Evolutionary conservation across 2,329 filamentous ascomycete genomes (phyloP), one percentile per base, ranked within the genome.

Genomic region (Teratosphaeria pseudoeucalypti): DNA sequence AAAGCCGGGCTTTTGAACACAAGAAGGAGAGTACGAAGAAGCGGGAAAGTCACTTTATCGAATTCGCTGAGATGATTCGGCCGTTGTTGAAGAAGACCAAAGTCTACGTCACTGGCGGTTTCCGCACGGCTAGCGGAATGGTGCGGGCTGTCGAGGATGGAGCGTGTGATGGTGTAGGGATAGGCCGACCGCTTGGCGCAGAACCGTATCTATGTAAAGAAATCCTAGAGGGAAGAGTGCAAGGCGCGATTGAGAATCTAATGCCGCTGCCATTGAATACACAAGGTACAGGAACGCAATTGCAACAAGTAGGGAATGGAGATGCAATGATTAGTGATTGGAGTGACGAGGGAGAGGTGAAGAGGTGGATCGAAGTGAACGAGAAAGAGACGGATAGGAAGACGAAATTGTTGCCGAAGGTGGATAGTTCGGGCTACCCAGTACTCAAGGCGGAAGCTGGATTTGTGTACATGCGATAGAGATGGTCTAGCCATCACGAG

Each of bases 61-160:
- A 71, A 54, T 70, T 68, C 34, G 68, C 69, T n/a, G 66, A 71
- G 47, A 60, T 64, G 59, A 64, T 72, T 52, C 58, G 62, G 23
- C 68, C 69, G 7, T 54, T 65, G 14, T 60, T 72, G 10, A 69
- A 65, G 52, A 64, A 71, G 58, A 72, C 69, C 2, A 67, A 68
- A 57, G 61, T 68, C 26, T 71, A 70, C 57, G 68, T 71, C 1
- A 71, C 69, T 2, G 68, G 68, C 6, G 68, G 69, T n/a, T 71
- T 71, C 55, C 64, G 66, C 2, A 70, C 70, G 1, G 67, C 65
- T 9, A 57, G 58, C 19, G 69, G 64, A 10, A 71, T 72, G 69
- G 64, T 65, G 11, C 32, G 56, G 9, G 70, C 69, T 1, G 23
- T 71, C 7, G 34, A 62, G 27, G 62, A 62, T 3, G 57, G 60